Evolutionary conservation across 176 grass and related monocot species (phyloP).

Genomic region (Tillandsia fasciculata): DNA sequence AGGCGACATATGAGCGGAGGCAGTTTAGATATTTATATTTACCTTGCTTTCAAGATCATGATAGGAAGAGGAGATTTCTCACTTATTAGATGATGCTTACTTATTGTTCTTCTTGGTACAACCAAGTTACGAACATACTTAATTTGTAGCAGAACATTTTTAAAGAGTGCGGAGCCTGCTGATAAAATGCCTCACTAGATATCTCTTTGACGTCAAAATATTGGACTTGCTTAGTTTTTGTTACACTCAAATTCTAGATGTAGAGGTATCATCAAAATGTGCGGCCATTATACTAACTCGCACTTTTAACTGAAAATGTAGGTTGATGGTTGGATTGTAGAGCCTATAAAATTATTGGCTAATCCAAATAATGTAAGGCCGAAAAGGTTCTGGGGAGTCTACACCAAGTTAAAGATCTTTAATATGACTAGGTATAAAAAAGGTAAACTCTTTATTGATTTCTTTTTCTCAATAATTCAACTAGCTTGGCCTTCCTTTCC

Average conservation of each 20-base stretch:
- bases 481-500: neutral
- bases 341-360: slow-evolving; percentile 56
- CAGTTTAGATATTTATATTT: neutral
- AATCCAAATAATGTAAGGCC: slow-evolving; percentile 84
- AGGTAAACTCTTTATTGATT: slow-evolving; percentile 17
- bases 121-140: neutral
- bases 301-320: slow-evolving; percentile 20
- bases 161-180: neutral
- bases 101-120: neutral
- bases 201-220: neutral
- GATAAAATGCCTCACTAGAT: neutral
- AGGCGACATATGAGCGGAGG: neutral
- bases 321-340: slow-evolving; percentile 92
- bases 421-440: slow-evolving; percentile 81
- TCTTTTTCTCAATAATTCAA: neutral
- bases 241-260: neutral
- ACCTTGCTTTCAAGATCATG: neutral
- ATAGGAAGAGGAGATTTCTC: neutral
- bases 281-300: neutral
- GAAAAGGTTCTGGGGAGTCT: slow-evolving; percentile 92
- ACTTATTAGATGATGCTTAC: neutral
- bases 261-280: neutral
- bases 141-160: neutral
- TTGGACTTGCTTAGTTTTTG: neutral
- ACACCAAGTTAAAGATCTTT: slow-evolving; percentile 94